Base-by-base conservation (phyloP, 2,329 filamentous ascomycete genomes). In the Oidium heveae region DNA sequence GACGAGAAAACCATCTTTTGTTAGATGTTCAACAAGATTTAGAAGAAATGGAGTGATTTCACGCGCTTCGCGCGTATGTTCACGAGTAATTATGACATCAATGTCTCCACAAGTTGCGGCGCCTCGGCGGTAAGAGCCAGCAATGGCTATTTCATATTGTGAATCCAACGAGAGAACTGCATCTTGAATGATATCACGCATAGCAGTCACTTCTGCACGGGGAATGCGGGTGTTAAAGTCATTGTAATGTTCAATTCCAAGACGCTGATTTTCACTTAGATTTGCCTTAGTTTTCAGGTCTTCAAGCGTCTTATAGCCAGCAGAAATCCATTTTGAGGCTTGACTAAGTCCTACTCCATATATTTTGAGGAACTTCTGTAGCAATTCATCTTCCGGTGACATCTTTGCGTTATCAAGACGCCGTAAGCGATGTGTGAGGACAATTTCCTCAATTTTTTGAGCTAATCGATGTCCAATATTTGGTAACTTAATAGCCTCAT, bases 371-470 rank as follows among this genome's bases (percentile, higher is more conserved):
- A 95, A 95, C 0, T 76, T 65, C 56, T 80, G 76, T 0, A 94
- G 68, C 0, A 77, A 67, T 16, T 72, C 67, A 58, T 86, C 78
- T n/a, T 73, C 70, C 0, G 82, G 76, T 50, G 93, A 82, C 2
- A 72, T 67, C 55, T 75, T 74, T 0, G 83, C 77, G 60, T 80
- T 77, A 36, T 94, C 82, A 0, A 95, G 72, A 39, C 82, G 75
- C 44, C 75, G 75, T 0, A 95, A 74, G 28, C 73, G 72, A 61
- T 86, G 75, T 0, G 86, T 94, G 41, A 73, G 72, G 1, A 79
- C 84, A 46, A 95, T 94, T 64, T 95, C 89, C 61, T 91, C 85
- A 58, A 96, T 91, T 66, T 94, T 94, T 28, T 75, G 71, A 0
- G 87, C 87, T 1, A 95, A 69, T 0, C 84, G 75, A 12, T 71